Evolutionary conservation across 1,284 basidiomycete genomes (phyloP).

Genomic region (Microbotryum intermedium): DNA sequence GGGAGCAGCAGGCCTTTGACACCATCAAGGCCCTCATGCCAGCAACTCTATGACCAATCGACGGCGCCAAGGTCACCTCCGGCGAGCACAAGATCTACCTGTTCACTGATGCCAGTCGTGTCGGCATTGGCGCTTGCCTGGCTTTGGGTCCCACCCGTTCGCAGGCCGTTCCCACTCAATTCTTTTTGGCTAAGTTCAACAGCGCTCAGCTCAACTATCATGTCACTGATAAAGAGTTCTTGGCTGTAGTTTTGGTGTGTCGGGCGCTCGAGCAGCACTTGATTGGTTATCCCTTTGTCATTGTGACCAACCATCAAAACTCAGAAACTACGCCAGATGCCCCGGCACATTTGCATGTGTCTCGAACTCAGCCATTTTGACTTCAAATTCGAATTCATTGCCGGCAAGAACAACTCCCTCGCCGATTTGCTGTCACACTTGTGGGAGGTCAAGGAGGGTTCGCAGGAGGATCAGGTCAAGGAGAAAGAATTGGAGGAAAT

Average conservation of each 20-base stretch:
- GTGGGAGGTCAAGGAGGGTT: not conserved
- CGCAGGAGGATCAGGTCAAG: slow-evolving; percentile 21
- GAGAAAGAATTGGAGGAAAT: slow-evolving; percentile 5
- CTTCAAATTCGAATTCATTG: slow-evolving; percentile 9
- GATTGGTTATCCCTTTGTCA: slow-evolving; percentile 6
- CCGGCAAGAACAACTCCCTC: not conserved
- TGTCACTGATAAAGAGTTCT: slow-evolving; percentile 14
- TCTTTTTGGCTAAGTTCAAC: slow-evolving; percentile 22
- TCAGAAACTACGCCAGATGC: not conserved
- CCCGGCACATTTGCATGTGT: slow-evolving; percentile 7
- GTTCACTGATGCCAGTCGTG: slow-evolving; percentile 43
- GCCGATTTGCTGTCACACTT: slow-evolving; percentile 12
- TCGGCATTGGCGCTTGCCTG: slow-evolving; percentile 42
- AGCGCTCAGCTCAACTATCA: slow-evolving; percentile 11
- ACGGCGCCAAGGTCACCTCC: slow-evolving; percentile 22
- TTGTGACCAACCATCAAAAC: slow-evolving; percentile 13
- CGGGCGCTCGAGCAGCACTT: slow-evolving; percentile 6
- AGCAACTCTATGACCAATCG: slow-evolving; percentile 39
- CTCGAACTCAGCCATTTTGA: slow-evolving; percentile 5
- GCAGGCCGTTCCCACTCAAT: slow-evolving; percentile 13
- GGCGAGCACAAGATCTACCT: slow-evolving; percentile 42
- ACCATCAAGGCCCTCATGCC: slow-evolving; percentile 36
- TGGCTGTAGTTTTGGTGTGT: slow-evolving; percentile 3
- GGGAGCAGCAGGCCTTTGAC: slow-evolving; percentile 34
- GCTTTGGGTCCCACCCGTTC: slow-evolving; percentile 29